A percentile compares a stretch with the other conserved stretches of the same genome.
These are phyloP conservation scores for Lepidium didymum DNA, from an alignment of 345 rosid genomes.

Conservation along the genomic window DNA sequence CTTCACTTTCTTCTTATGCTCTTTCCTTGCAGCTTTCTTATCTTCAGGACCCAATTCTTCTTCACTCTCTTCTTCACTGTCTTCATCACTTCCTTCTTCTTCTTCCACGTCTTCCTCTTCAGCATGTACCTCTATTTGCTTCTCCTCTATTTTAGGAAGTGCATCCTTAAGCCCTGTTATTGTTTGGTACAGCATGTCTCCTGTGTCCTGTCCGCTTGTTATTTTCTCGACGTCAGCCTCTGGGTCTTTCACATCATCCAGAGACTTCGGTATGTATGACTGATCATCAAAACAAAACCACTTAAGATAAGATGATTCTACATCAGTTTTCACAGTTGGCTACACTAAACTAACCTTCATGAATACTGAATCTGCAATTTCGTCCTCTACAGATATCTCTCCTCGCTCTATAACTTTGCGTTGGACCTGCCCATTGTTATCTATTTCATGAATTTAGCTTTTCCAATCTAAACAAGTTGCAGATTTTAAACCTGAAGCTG, in stretches of 20 bases:
- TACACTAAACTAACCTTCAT: slow-evolving; percentile 56
- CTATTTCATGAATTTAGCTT: not conserved
- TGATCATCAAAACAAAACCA: slow-evolving; percentile 16
- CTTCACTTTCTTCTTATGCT: slow-evolving; percentile 90
- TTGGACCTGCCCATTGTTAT: slow-evolving; percentile 48
- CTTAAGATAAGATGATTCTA: not conserved
- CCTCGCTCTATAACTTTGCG: slow-evolving; percentile 61
- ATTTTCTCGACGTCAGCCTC: slow-evolving; percentile 72
- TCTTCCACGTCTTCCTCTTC: slow-evolving; percentile 26
- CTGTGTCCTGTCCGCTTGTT: slow-evolving; percentile 70
- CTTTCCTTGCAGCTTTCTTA: slow-evolving; percentile 85
- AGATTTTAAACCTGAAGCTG: not conserved
- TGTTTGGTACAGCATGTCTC: slow-evolving; percentile 67
- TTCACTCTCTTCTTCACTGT: slow-evolving; percentile 36
- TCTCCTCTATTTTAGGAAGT: slow-evolving; percentile 36
- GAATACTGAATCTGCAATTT: slow-evolving; percentile 88
- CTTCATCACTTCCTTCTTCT: slow-evolving; percentile 28
- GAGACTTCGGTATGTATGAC: slow-evolving; percentile 85
- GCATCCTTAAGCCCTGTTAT: slow-evolving; percentile 81
- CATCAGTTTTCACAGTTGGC: not conserved
- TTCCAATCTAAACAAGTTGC: not conserved
- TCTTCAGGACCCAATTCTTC: slow-evolving; percentile 38
- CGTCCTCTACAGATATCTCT: slow-evolving; percentile 69
- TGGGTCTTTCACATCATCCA: slow-evolving; percentile 63
- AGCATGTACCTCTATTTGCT: slow-evolving; percentile 15